Percentiles rank a stretch among this genome's conserved stretches.
Evolutionary conservation across 2,329 filamentous ascomycete species (phyloP).

Genomic region (Arthrobotrys iridis): DNA sequence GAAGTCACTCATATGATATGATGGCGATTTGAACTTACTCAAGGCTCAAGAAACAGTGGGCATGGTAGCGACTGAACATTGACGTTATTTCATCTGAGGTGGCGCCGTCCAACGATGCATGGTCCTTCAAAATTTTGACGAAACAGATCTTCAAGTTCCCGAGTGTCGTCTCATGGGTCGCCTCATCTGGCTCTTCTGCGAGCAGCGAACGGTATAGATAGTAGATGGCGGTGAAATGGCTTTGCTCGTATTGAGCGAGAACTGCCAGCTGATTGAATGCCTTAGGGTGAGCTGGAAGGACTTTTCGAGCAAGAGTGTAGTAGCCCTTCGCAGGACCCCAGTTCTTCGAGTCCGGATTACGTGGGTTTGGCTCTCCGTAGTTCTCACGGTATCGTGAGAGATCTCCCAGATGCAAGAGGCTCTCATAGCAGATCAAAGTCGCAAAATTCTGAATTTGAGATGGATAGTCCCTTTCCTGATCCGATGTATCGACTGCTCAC

Average conservation of each 20-base stretch:
- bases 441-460: constrained; percentile 67
- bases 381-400: constrained; percentile 87
- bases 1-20: not conserved
- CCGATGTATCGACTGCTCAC: constrained; percentile 61
- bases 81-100: constrained; percentile 73
- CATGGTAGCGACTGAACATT: constrained; percentile 88
- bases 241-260: constrained; percentile 78
- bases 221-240: constrained; percentile 86
- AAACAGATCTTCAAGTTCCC: constrained; percentile 60
- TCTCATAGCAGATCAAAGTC: constrained; percentile 79
- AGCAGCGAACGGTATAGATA: constrained; percentile 86
- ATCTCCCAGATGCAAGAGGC: constrained; percentile 87
- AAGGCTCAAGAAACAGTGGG: constrained; percentile 80
- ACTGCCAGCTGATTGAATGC: constrained; percentile 92
- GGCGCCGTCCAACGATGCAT: constrained; percentile 62
- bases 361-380: constrained; percentile 61
- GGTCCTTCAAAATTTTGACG: constrained; percentile 54
- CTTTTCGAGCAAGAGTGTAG: constrained; percentile 81
- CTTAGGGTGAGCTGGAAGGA: constrained; percentile 80
- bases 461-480: constrained; percentile 62
- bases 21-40: constrained; percentile 60
- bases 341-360: constrained; percentile 65
- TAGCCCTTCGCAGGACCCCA: constrained; percentile 84
- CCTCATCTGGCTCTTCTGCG: constrained; percentile 77
- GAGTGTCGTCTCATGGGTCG: constrained; percentile 64